Conservation (phyloP, 192 early-diverging fungal species). For the Podochytrium sp. region DNA sequence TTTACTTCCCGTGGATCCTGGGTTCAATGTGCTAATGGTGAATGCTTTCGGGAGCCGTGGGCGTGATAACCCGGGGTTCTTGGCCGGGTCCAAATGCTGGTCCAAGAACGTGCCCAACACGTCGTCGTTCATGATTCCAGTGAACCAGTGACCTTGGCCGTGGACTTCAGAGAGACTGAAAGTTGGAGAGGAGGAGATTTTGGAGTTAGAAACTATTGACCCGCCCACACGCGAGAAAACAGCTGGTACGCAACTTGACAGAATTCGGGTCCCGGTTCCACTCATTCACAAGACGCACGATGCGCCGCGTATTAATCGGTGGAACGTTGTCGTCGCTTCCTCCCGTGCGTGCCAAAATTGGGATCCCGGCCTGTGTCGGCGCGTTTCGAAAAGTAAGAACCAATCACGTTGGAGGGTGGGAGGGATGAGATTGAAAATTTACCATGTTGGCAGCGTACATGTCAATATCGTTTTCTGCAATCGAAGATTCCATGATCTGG, state of each 20-base stretch:
- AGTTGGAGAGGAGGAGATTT: not conserved
- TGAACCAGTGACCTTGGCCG: constrained; percentile 72
- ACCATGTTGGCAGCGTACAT: constrained; percentile 71
- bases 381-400: not conserved
- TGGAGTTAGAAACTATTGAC: not conserved
- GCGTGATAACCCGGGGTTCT: constrained; percentile 29
- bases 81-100: constrained; percentile 33
- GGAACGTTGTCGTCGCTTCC: constrained; percentile 76
- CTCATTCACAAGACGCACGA: constrained; percentile 69
- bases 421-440: constrained; percentile 7
- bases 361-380: constrained; percentile 59
- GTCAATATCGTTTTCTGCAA: constrained; percentile 77
- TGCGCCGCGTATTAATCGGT: constrained; percentile 65
- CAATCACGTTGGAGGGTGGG: too few relatives aligned
- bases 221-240: too few relatives aligned
- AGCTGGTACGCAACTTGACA: constrained; percentile 44
- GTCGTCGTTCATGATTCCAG: constrained; percentile 58
- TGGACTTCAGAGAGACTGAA: constrained; percentile 67
- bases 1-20: constrained; percentile 67
- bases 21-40: constrained; percentile 65
- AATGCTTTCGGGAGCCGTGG: constrained; percentile 61
- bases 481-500: constrained; percentile 71
- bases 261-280: constrained; percentile 54
- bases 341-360: constrained; percentile 65
- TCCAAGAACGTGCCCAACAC: constrained; percentile 55